These are phyloP conservation scores for Prunus mongolica DNA, from an alignment of 306 rosid genomes.

Conservation along the genomic window DNA sequence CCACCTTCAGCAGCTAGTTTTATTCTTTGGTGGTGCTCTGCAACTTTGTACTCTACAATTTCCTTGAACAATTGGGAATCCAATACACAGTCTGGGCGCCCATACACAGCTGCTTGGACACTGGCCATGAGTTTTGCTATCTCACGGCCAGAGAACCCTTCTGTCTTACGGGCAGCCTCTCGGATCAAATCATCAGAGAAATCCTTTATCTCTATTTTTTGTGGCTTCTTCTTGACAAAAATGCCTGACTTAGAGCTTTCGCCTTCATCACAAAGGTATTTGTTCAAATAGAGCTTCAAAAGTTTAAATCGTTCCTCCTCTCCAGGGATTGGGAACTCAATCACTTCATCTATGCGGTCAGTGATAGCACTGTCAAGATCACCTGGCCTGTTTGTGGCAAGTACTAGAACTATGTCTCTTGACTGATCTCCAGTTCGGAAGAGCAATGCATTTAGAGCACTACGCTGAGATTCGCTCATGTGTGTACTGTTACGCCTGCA, in stretches of 20 bases:
- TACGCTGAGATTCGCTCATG: slow-evolving; percentile 98
- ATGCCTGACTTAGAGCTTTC: slow-evolving; percentile 42
- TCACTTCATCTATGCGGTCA: slow-evolving; percentile 94
- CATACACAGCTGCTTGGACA: slow-evolving; percentile 97
- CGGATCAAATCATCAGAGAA: slow-evolving; percentile 61
- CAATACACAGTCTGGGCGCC: slow-evolving; percentile 78
- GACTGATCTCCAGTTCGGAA: slow-evolving; percentile 99
- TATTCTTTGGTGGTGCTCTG: slow-evolving; percentile 83
- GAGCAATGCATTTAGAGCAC: slow-evolving; percentile 96
- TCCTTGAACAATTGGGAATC: slow-evolving; percentile 70
- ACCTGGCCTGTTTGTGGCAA: slow-evolving; percentile 96
- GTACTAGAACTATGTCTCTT: slow-evolving; percentile 91
- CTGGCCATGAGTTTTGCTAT: slow-evolving; percentile 92
- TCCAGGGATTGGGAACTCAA: slow-evolving; percentile 92
- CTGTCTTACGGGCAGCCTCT: slow-evolving; percentile 80
- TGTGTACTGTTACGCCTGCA: slow-evolving; percentile 93
- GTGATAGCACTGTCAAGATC: slow-evolving; percentile 92
- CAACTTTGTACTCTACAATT: slow-evolving; percentile 87
- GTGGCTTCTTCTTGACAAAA: slow-evolving; percentile 49
- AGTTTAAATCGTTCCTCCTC: slow-evolving; percentile 86
- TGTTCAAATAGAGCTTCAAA: slow-evolving; percentile 74
- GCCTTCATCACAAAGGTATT: slow-evolving; percentile 55
- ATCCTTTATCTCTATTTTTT: slow-evolving; percentile 54
- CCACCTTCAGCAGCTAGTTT: slow-evolving; percentile 82
- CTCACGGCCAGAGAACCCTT: slow-evolving; percentile 98